Base-by-base conservation (phyloP, 306 rosid genomes). In the Medicago arabica region DNA sequence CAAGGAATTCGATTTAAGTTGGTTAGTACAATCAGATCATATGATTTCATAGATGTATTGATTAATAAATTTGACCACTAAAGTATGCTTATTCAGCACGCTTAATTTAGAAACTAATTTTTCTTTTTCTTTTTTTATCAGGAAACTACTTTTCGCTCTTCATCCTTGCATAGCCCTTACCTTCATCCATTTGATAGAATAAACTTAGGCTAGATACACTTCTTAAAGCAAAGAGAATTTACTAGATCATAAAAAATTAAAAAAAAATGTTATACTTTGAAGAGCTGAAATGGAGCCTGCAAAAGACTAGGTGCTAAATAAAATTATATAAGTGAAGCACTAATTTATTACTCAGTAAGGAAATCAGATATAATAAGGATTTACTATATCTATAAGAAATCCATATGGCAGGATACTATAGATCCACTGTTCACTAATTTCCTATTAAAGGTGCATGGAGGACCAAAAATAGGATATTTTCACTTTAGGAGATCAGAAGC, bases 401-500 rank as follows among this genome's bases (percentile, higher is more conserved):
- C 16, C 2, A 46, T 46, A 46, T 12, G 51, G 13, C 51, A 46
- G 16, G 6, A 12, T 46, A 13, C 51, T 13, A 46, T 13, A 13
- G 7, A 46, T 46, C 16, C 16, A 12, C 19, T 50, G 55, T 50
- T 12, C 49, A 40, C 67, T 21, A 18, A 19, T 57, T 72, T 39
- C 31, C 62, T 13, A 25, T 43, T 40, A 19, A 67, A 19, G 19
- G 39, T 43, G 39, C 15, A 16, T 67, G 28, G 13, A n/a, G 15
- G 17, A 28, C 57, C 44, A 41, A 23, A 21, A 41, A 34, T 41
- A 43, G 17, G 44, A 50, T 55, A 54, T 5, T 55, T 8, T n/a
- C 76, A 38, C 13, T 72, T 72, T 23, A 72, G 12, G 54, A 72
- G 63, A 55, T 2, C 1, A 5, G 36, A 39, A 57, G 41, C 23